Percentiles rank a stretch among this genome's conserved stretches.
phyloP scores from a whole-genome alignment of 768 basidiomycete species.

The Agrocybe praecox region DNA sequence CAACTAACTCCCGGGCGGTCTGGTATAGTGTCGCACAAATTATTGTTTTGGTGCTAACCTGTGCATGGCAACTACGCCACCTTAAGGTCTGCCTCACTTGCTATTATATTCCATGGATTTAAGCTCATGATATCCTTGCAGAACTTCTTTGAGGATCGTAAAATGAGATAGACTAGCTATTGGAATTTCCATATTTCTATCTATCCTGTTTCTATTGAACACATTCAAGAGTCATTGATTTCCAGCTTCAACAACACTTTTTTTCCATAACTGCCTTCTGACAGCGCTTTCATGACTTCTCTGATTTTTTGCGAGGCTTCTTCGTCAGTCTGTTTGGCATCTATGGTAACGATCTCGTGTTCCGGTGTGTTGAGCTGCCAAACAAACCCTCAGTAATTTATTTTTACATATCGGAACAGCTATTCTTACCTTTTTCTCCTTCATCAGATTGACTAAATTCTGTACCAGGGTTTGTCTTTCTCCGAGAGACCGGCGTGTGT shows the following conservation, averaged over 20 bases:
- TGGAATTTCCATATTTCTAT: slow-evolving; percentile 8
- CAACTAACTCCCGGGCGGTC: slow-evolving; percentile 88
- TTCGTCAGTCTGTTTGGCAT: slow-evolving; percentile 35
- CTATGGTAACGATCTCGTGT: slow-evolving; percentile 67
- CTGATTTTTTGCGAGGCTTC: slow-evolving; percentile 47
- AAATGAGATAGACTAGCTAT: slow-evolving; percentile 53
- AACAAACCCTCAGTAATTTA: neutral
- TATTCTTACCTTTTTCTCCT: slow-evolving; percentile 49
- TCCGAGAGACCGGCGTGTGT: slow-evolving; percentile 44
- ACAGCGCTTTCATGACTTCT: slow-evolving; percentile 44
- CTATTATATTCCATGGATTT: neutral
- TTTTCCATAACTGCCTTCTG: slow-evolving; percentile 39
- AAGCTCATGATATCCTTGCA: slow-evolving; percentile 27
- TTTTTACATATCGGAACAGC: neutral
- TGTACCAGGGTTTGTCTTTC: slow-evolving; percentile 56
- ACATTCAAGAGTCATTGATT: slow-evolving; percentile 11
- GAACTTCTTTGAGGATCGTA: slow-evolving; percentile 89
- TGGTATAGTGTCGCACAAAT: slow-evolving; percentile 96
- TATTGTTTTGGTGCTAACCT: slow-evolving; percentile 78
- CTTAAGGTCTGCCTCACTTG: slow-evolving; percentile 63
- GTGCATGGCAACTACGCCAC: slow-evolving; percentile 92
- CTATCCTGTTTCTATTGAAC: slow-evolving; percentile 1
- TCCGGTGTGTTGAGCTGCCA: slow-evolving; percentile 65
- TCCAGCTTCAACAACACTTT: slow-evolving; percentile 45
- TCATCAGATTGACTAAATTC: slow-evolving; percentile 55